phyloP scores from a whole-genome alignment of 1,284 basidiomycete species.

The Laetiporus sulphureus region DNA sequence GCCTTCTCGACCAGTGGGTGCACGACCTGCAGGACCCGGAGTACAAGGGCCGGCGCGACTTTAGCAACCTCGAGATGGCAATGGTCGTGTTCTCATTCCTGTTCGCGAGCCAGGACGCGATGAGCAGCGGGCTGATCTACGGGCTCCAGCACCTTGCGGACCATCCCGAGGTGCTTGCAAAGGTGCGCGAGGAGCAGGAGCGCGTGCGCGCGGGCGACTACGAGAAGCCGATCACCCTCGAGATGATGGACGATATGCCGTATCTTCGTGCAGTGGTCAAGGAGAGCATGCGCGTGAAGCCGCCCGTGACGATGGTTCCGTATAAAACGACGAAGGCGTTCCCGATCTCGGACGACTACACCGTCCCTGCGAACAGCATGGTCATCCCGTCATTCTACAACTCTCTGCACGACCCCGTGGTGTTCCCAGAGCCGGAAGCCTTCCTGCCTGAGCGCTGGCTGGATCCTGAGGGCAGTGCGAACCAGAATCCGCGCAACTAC shows the following conservation, averaged over 20 bases:
- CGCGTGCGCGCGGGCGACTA: slow-evolving; percentile 76
- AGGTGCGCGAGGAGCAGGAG: slow-evolving; percentile 90
- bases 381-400: slow-evolving; percentile 97
- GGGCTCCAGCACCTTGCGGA: slow-evolving; percentile 96
- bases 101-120: slow-evolving; percentile 97
- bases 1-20: slow-evolving; percentile 93
- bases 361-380: slow-evolving; percentile 88
- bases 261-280: slow-evolving; percentile 91
- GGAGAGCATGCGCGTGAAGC: slow-evolving; percentile 87
- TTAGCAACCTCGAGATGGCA: slow-evolving; percentile 92
- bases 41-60: slow-evolving; percentile 81
- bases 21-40: slow-evolving; percentile 63
- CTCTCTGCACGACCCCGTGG: slow-evolving; percentile 84
- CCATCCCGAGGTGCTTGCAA: slow-evolving; percentile 82
- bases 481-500: slow-evolving; percentile 89
- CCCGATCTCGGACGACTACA: slow-evolving; percentile 88
- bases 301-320: slow-evolving; percentile 95
- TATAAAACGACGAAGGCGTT: slow-evolving; percentile 87
- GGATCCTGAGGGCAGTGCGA: slow-evolving; percentile 74
- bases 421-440: slow-evolving; percentile 84
- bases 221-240: slow-evolving; percentile 79
- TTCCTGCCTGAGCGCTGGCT: slow-evolving; percentile 94
- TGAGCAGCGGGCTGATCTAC: slow-evolving; percentile 92
- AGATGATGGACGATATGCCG: slow-evolving; percentile 88
- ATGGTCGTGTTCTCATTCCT: slow-evolving; percentile 96